A percentile compares a stretch with the other conserved stretches of the same genome.
These are phyloP conservation scores for Seiridium unicorne DNA, from an alignment of 2,329 filamentous ascomycete genomes.

Conservation along the genomic window DNA sequence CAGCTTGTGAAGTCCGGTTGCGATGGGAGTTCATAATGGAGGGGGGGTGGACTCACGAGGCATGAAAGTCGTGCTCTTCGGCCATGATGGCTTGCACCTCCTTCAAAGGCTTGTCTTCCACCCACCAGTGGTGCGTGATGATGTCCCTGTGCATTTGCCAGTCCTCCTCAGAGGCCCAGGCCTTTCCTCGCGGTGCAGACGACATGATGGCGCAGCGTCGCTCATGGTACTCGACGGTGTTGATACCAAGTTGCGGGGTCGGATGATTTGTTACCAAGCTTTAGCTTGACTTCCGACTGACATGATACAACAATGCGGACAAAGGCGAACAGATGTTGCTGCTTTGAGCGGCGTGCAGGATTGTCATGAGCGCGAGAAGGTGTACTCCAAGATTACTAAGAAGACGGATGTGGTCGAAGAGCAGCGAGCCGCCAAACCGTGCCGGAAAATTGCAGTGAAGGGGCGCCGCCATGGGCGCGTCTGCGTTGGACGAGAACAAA, in stretches of 20 bases:
- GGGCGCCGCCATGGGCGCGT: too few species aligned
- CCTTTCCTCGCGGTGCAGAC: conserved; percentile 3
- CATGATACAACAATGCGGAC: neutral
- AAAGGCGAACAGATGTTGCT: too few species aligned
- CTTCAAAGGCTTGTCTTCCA: conserved; percentile 8
- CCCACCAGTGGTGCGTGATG: conserved; percentile 10
- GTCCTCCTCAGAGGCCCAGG: conserved; percentile 10
- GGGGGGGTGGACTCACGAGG: conserved; percentile 7
- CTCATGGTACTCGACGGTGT: neutral
- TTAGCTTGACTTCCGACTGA: neutral
- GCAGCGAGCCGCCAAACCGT: too few species aligned
- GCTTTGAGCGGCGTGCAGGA: too few species aligned
- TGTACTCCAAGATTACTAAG: too few species aligned
- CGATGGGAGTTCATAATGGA: neutral
- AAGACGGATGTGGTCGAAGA: too few species aligned
- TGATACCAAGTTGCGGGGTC: neutral
- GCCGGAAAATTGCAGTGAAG: too few species aligned
- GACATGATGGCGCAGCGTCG: neutral
- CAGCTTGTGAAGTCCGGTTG: neutral
- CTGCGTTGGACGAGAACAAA: too few species aligned
- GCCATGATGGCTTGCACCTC: conserved; percentile 11
- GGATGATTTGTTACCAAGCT: neutral
- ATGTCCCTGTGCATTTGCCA: conserved; percentile 10
- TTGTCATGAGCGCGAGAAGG: too few species aligned
- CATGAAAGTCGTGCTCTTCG: conserved; percentile 10